Base-by-base conservation (phyloP, 768 basidiomycete species). In the Lactarius pseudohatsudake region DNA sequence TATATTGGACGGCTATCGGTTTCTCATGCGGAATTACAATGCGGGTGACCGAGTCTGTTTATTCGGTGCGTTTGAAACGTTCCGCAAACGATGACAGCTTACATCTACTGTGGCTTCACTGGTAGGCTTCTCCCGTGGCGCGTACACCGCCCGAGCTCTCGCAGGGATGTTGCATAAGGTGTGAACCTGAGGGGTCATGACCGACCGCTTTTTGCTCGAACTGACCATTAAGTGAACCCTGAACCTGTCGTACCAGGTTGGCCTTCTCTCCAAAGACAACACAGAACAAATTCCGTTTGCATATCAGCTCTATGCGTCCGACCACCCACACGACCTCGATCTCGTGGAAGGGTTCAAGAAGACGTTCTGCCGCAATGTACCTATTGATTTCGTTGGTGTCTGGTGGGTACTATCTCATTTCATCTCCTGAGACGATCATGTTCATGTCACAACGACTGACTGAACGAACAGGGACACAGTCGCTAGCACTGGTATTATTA, bases 321-420 rank as follows among this genome's bases (percentile, higher is more conserved):
- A 78, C 32, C 3, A 15, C 38, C 38, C 13, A 16, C 84, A 86
- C 74, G 1, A 83, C 4, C 61, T 81, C 9, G 60, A 75, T 26
- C 75, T 90, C 16, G 84, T 84, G 15, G 81, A 81, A 2, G 86
- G 87, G 13, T 94, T 91, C 76, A 93, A 92, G 76, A 73, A 80
- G 68, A 88, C 87, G 0, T 94, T 90, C 73, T 89, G 85, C 60
- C 82, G 79, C 38, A 74, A 77, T n/a, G 88, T 92, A 7, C 77
- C 80, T n/a, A 81, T 93, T 20, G 88, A 92, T 16, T 93, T 93
- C 62, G 75, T 94, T 57, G 92, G 92, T 1, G 86, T 91, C 57
- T 93, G 90, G 90, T 90, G 82, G 40, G 58, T 10, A 20, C 28
- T 40, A 3, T 57, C n/a, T n/a, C 20, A 6, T 28, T 10, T 61